phyloP scores from a whole-genome alignment of 805 yeast species.

The Cyberlindnera maclurae region DNA sequence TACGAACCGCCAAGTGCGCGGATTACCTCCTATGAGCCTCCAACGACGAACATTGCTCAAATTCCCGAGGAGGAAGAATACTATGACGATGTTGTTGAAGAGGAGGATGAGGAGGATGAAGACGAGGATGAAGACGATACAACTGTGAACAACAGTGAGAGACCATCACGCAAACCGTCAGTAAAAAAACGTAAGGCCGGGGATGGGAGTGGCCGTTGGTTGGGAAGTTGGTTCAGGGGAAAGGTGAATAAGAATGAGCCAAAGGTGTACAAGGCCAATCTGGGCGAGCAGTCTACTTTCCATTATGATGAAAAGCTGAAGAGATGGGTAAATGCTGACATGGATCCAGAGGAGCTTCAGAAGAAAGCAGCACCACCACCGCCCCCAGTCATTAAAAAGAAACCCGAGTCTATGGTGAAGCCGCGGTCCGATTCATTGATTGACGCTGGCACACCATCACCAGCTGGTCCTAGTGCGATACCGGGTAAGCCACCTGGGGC shows the following conservation, averaged over 20 bases:
- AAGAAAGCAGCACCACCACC: conserved; percentile 64
- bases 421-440: conserved; percentile 32
- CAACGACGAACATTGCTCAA: conserved; percentile 10
- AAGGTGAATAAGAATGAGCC: conserved; percentile 53
- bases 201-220: conserved; percentile 32
- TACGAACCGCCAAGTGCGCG: conserved; percentile 23
- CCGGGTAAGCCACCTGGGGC: conserved; percentile 2
- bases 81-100: conserved; percentile 37
- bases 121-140: conserved; percentile 23
- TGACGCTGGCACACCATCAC: conserved; percentile 5
- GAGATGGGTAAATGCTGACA: conserved; percentile 78
- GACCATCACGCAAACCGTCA: conserved; percentile 17
- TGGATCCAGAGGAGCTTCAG: conserved; percentile 57
- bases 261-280: conserved; percentile 74
- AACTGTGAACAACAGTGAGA: conserved; percentile 10
- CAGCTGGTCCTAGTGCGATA: conserved; percentile 4
- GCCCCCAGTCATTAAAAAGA: conserved; percentile 34
- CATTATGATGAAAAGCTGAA: conserved; percentile 76
- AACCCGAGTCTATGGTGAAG: conserved; percentile 27
- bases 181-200: conserved; percentile 15
- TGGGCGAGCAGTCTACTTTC: conserved; percentile 73
- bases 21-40: conserved; percentile 22
- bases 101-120: conserved; percentile 30
- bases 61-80: conserved; percentile 30
- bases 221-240: conserved; percentile 54